Evolutionary conservation across 2,329 filamentous ascomycete species (phyloP).

Genomic region (Cryphonectria carpinicola): DNA sequence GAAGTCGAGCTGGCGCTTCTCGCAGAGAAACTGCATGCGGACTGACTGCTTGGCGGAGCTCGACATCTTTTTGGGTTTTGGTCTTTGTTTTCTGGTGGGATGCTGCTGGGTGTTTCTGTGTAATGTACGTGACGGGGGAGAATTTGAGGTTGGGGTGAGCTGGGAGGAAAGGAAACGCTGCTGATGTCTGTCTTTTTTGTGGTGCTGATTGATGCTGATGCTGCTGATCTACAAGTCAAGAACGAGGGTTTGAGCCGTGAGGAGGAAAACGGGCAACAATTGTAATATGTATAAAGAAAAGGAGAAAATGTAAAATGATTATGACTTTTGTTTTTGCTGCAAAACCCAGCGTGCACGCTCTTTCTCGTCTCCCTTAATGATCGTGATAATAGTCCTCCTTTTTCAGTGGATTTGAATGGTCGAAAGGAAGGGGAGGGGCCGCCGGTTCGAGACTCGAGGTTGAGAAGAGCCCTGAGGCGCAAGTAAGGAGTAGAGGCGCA

Average conservation of each 20-base stretch:
- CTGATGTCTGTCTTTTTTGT: neutral
- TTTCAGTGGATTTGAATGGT: neutral
- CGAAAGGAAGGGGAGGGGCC: neutral
- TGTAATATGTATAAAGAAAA: neutral
- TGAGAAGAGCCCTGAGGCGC: neutral
- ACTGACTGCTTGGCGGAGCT: slow-evolving; percentile 23
- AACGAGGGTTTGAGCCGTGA: neutral
- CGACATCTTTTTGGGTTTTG: neutral
- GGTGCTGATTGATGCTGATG: neutral
- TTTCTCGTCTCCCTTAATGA: neutral
- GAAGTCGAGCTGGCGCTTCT: slow-evolving; percentile 29
- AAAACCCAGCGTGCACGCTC: neutral
- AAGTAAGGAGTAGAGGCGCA: neutral
- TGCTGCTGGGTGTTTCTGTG: neutral
- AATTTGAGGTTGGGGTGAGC: slow-evolving; percentile 5
- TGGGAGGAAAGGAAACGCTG: neutral
- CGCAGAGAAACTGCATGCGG: slow-evolving; percentile 29
- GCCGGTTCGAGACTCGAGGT: neutral
- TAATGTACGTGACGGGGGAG: neutral
- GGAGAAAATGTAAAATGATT: neutral
- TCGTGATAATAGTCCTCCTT: neutral
- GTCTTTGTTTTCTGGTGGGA: neutral
- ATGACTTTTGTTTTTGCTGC: neutral
- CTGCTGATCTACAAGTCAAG: slow-evolving; percentile 6
- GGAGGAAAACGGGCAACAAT: neutral